Percentiles rank a stretch among this genome's conserved stretches.
These are phyloP conservation scores for Citrus australasica DNA, from an alignment of 345 rosid genomes.

Conservation along the genomic window DNA sequence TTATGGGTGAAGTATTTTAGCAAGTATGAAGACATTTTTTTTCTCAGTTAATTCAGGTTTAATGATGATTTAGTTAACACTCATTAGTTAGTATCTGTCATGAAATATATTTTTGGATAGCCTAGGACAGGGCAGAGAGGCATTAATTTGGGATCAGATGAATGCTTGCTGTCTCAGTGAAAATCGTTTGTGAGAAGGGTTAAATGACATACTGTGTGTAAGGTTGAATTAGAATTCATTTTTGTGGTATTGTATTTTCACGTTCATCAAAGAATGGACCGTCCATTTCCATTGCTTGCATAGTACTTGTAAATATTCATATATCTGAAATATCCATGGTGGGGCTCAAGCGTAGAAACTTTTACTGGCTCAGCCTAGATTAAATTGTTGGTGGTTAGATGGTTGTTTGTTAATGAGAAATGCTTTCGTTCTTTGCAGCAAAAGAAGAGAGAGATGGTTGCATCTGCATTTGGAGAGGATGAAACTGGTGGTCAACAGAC, in stretches of 20 bases:
- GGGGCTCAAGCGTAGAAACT: background rate
- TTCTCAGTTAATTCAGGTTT: background rate
- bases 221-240: background rate
- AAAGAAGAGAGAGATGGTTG: conserved; percentile 95
- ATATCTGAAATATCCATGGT: background rate
- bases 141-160: background rate
- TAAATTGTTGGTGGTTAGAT: background rate
- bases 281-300: background rate
- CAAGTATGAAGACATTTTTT: background rate
- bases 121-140: background rate
- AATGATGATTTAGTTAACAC: background rate
- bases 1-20: background rate
- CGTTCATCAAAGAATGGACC: background rate
- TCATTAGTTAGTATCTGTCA: background rate
- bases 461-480: conserved; percentile 96
- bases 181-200: background rate
- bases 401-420: background rate
- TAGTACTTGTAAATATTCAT: background rate
- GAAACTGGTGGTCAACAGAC: conserved; percentile 68
- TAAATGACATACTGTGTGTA: background rate
- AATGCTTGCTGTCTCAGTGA: background rate
- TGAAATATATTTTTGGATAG: background rate
- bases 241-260: background rate
- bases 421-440: conserved; percentile 37
- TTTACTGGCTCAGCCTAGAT: background rate